phyloP scores from a whole-genome alignment of 805 yeast genomes.

The Kuraishia hungarica region DNA sequence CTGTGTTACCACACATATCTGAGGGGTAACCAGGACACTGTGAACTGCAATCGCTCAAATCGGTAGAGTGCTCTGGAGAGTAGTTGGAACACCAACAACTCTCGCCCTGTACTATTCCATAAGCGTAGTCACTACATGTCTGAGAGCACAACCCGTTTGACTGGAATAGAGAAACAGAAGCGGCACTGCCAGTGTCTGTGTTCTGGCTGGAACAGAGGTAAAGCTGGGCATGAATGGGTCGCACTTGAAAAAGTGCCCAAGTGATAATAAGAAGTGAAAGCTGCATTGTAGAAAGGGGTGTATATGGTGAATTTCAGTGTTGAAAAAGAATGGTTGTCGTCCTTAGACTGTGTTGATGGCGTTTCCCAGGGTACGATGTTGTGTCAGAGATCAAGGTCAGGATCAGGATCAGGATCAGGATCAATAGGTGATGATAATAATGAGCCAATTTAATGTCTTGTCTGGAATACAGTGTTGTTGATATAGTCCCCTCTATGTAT shows the following conservation, averaged over 20 bases:
- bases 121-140: slow-evolving; percentile 29
- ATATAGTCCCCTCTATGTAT: too few relatives aligned
- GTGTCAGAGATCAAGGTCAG: too few relatives aligned
- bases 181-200: background rate
- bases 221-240: background rate
- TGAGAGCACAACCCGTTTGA: slow-evolving; percentile 35
- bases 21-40: slow-evolving; percentile 36
- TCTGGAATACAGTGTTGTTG: too few relatives aligned
- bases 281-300: too few relatives aligned
- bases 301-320: too few relatives aligned
- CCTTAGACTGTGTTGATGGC: too few relatives aligned
- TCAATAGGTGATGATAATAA: too few relatives aligned
- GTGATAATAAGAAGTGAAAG: too few relatives aligned
- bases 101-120: slow-evolving; percentile 34
- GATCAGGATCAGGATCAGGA: too few relatives aligned
- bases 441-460: too few relatives aligned
- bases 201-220: background rate
- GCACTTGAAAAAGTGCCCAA: background rate
- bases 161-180: background rate
- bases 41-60: slow-evolving; percentile 22
- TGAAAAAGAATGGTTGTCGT: too few relatives aligned
- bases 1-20: slow-evolving; percentile 29
- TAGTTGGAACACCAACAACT: slow-evolving; percentile 41
- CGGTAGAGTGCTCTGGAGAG: slow-evolving; percentile 30
- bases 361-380: too few relatives aligned